Conservation (phyloP, 495 filamentous ascomycete species). For the Thozetella sp. region DNA sequence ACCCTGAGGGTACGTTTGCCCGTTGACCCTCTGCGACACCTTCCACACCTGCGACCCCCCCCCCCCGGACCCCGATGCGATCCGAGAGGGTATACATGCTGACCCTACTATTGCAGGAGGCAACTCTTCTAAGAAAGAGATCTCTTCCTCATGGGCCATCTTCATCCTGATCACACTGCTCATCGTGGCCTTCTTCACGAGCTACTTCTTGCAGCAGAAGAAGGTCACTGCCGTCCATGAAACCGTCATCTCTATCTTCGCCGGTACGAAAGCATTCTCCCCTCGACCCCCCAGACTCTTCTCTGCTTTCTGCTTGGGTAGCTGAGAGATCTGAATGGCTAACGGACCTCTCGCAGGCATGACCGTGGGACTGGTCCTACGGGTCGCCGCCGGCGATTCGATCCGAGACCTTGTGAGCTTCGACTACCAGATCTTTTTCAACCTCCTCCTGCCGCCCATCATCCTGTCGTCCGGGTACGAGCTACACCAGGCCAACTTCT, state of each 20-base stretch:
- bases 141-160: conserved; percentile 92
- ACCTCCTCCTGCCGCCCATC: conserved; percentile 94
- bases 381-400: conserved; percentile 74
- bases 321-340: conserved; percentile 8
- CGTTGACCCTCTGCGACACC: neutral
- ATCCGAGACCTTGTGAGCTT: conserved; percentile 91
- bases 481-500: conserved; percentile 97
- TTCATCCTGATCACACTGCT: conserved; percentile 94
- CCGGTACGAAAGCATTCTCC: conserved; percentile 58
- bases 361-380: conserved; percentile 89
- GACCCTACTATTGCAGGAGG: conserved; percentile 30
- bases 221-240: conserved; percentile 98
- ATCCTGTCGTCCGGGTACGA: conserved; percentile 98
- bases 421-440: conserved; percentile 99
- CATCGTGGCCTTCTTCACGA: conserved; percentile 92
- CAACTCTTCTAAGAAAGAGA: conserved; percentile 73
- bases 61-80: neutral
- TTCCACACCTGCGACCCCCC: neutral
- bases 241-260: conserved; percentile 97
- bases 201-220: conserved; percentile 92
- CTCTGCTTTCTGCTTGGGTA: neutral
- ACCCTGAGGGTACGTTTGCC: conserved; percentile 45
- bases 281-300: neutral
- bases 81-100: conserved; percentile 9
- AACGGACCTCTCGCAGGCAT: conserved; percentile 63